Conservation (phyloP, 2,329 filamentous ascomycete genomes). For the Metarhizium sp. region DNA sequence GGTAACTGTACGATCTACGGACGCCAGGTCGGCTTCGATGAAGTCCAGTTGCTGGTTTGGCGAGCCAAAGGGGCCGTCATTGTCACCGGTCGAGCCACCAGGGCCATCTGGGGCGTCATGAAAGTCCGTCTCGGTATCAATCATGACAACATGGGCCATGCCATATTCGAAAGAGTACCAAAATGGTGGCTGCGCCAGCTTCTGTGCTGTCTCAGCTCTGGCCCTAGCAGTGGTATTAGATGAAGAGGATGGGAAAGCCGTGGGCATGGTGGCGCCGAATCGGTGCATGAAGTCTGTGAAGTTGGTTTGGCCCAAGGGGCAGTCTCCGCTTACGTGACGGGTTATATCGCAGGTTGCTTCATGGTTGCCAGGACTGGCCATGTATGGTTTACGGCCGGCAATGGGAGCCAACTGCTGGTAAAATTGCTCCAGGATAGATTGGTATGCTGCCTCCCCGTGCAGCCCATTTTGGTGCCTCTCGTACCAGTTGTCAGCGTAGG, state of each 20-base stretch:
- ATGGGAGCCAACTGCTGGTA: constrained; percentile 33
- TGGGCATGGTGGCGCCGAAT: constrained; percentile 42
- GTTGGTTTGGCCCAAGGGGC: constrained; percentile 45
- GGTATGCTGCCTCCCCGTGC: constrained; percentile 39
- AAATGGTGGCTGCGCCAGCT: constrained; percentile 18
- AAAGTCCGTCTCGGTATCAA: constrained; percentile 25
- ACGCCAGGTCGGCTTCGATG: constrained; percentile 44
- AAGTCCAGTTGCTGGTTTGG: constrained; percentile 42
- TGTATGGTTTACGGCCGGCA: constrained; percentile 43
- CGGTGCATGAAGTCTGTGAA: constrained; percentile 51
- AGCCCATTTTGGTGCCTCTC: constrained; percentile 34
- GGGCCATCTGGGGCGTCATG: constrained; percentile 17
- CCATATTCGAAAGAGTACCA: constrained; percentile 18
- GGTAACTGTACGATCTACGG: constrained; percentile 44
- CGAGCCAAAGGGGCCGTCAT: constrained; percentile 40
- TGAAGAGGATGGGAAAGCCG: constrained; percentile 39
- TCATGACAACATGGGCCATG: constrained; percentile 19
- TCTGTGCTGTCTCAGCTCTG: constrained; percentile 33
- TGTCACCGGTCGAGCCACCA: constrained; percentile 19
- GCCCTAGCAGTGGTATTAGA: constrained; percentile 28
- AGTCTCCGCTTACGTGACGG: constrained; percentile 25
- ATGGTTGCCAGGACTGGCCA: constrained; percentile 40
- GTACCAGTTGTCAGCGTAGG: constrained; percentile 50
- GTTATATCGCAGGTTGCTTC: constrained; percentile 44
- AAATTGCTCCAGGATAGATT: constrained; percentile 47